A percentile compares a stretch with the other conserved stretches of the same genome.
Evolutionary conservation across 2,329 filamentous ascomycete genomes (phyloP).

Genomic region (Zymoseptoria crescenta): DNA sequence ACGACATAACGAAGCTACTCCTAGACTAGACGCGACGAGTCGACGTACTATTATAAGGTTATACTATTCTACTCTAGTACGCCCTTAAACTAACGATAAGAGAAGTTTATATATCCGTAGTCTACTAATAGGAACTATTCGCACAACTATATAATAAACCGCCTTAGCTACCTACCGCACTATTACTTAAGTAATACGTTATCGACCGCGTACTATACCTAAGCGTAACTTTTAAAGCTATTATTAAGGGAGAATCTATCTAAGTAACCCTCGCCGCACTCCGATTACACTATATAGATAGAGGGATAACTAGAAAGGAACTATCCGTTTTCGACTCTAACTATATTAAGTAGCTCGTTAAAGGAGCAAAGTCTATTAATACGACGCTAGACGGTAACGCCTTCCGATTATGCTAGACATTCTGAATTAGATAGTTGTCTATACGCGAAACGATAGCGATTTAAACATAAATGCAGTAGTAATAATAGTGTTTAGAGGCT

Average conservation of each 20-base stretch:
- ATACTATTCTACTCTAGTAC: neutral
- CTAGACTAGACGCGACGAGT: neutral
- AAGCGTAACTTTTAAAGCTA: neutral
- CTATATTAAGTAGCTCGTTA: neutral
- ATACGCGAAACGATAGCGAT: neutral
- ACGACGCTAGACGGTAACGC: neutral
- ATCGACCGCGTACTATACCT: neutral
- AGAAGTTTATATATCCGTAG: neutral
- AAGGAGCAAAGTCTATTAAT: neutral
- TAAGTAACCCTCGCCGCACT: neutral
- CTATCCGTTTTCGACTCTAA: neutral
- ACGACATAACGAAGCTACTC: neutral
- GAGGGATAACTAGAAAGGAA: neutral
- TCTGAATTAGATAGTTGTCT: neutral
- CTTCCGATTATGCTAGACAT: neutral
- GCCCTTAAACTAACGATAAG: neutral
- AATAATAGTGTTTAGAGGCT: neutral
- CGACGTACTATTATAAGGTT: neutral
- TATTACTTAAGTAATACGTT: neutral
- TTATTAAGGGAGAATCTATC: neutral
- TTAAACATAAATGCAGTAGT: neutral
- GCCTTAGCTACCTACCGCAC: neutral
- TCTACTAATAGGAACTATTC: neutral
- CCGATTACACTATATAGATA: neutral
- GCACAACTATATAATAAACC: neutral